Percentiles rank a stretch among this genome's conserved stretches.
These are phyloP conservation scores for Acanthamoeba lenticulata DNA, from an alignment of 208 protist species.

Conservation along the genomic window DNA sequence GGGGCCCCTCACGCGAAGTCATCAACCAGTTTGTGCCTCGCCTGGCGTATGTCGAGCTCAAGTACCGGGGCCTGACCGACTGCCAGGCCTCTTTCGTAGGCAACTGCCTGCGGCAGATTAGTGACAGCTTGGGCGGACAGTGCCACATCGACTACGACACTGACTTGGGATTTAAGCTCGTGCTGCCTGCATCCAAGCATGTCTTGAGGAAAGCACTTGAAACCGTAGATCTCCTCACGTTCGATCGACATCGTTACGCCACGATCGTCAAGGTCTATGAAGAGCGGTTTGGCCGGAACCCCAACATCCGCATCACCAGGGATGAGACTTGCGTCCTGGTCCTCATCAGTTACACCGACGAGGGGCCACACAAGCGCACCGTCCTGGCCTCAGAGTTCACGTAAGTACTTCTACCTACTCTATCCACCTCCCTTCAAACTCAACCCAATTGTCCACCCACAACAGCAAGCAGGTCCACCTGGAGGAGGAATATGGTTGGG, in stretches of 20 bases:
- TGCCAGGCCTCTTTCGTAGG: neutral
- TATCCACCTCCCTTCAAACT: no score
- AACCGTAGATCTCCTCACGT: neutral
- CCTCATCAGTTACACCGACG: no score
- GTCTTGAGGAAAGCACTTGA: neutral
- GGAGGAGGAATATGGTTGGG: neutral
- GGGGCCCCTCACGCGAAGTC: neutral
- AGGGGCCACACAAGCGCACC: neutral
- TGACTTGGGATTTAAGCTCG: neutral
- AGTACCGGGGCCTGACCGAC: neutral
- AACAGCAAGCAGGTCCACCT: neutral
- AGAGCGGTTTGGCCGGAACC: neutral
- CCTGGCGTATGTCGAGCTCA: neutral
- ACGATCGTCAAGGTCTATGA: neutral
- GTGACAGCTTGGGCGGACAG: neutral
- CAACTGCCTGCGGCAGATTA: neutral
- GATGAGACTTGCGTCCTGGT: neutral
- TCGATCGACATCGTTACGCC: neutral
- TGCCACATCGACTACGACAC: neutral
- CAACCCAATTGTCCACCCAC: no score
- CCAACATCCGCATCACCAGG: neutral
- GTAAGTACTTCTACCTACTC: no score
- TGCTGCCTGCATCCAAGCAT: neutral
- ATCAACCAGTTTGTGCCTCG: neutral
- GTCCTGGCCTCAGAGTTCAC: neutral